These are phyloP conservation scores for Xylaria sp. DNA, from an alignment of 2,329 filamentous ascomycete species.

Conservation along the genomic window DNA sequence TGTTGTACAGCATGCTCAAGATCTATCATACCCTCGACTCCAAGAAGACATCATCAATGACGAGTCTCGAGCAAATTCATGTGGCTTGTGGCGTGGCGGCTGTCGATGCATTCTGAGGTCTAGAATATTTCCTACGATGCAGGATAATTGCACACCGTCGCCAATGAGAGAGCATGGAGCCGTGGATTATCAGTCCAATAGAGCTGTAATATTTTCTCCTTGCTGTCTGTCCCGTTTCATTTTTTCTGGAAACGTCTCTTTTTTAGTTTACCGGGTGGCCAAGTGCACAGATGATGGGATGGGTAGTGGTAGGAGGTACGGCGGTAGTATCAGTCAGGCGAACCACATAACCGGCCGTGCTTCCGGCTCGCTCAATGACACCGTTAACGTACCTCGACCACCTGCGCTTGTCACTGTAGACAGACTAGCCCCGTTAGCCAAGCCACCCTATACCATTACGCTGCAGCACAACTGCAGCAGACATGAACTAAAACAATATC, in stretches of 20 bases:
- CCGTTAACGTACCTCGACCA: background rate
- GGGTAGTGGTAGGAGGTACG: background rate
- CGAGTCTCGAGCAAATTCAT: background rate
- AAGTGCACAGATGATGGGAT: background rate
- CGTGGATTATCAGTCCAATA: background rate
- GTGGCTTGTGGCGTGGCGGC: slow-evolving; percentile 5
- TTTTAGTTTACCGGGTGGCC: background rate
- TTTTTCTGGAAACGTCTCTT: background rate
- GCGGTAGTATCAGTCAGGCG: background rate
- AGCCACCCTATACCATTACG: background rate
- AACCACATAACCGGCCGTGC: slow-evolving; percentile 18
- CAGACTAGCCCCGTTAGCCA: background rate
- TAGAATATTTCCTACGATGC: background rate
- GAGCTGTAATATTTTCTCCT: too few relatives aligned
- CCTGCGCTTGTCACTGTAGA: background rate
- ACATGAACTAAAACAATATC: slow-evolving; percentile 5
- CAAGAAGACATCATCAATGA: background rate
- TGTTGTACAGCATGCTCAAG: background rate
- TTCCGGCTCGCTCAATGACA: slow-evolving; percentile 21
- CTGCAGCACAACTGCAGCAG: background rate
- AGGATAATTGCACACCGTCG: too few relatives aligned
- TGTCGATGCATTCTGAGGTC: background rate
- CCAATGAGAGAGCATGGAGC: background rate
- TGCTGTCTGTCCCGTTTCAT: background rate
- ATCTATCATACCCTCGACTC: background rate